Evolutionary conservation across 495 filamentous ascomycete genomes (phyloP), one percentile per base, ranked within the genome.

Genomic region (Talaromyces stipitatus): DNA sequence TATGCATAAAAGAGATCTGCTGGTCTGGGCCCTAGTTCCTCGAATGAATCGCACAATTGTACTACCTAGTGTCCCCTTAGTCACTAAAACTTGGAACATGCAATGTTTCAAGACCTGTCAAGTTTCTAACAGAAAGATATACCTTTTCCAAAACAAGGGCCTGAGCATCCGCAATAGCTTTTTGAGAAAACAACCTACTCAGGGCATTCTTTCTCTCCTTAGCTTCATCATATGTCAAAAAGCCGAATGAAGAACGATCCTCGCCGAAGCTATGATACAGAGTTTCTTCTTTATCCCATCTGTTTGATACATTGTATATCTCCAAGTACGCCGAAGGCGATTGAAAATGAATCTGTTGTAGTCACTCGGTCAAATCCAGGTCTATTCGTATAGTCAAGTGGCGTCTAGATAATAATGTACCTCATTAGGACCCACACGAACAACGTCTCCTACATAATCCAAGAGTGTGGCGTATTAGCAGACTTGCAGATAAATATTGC

Each of bases 301-400:
- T 66, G 10, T 60, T 60, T 9, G 57, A 59, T 7, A 56, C 24
- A 55, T 66, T 69, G 58, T 75, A 76, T 11, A 78, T 73, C 16
- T 67, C 67, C 18, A 66, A 58, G 52, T 76, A 76, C 14, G 63
- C 69, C 4, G 66, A 55, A 7, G 74, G 75, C 3, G 65, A 60
- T 2, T 60, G 55, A 58, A 78, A 78, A 54, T 78, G 73, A 11
- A 75, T 65, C 73, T 78, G 52, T 41, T 33, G n/a, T 33, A 53
- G 12, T 16, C 51, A 38, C 23, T 3, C 11, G 12, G 32, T 54
- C 14, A 22, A 38, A n/a, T 38, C 51, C 16, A 36, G 23, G 20
- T 3, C 52, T 2, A 16, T 23, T 11, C 2, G 14, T 18, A 38
- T 16, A 30, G 12, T 29, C n/a, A 59, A 27, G n/a, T 10, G 22